Evolutionary conservation across 805 yeast genomes (phyloP).

Genomic region (Ogataea wickerhamii): DNA sequence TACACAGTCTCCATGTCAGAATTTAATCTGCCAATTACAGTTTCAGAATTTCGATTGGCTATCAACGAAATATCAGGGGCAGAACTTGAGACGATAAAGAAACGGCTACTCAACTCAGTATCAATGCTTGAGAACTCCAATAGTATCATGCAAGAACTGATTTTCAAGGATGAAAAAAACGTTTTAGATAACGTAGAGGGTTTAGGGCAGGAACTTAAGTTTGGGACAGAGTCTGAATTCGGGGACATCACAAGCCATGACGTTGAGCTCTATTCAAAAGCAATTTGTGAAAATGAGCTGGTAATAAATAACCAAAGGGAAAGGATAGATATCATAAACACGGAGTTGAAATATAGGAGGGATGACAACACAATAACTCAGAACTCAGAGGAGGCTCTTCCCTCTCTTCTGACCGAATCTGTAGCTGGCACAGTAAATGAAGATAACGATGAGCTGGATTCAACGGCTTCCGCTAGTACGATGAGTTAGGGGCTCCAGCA

Average conservation of each 20-base stretch:
- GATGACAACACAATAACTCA: neutral
- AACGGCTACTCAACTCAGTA: conserved; percentile 40
- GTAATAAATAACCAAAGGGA: conserved; percentile 51
- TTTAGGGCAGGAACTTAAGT: conserved; percentile 36
- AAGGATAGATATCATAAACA: conserved; percentile 42
- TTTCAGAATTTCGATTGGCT: conserved; percentile 29
- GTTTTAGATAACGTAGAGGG: conserved; percentile 7
- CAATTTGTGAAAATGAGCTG: conserved; percentile 51
- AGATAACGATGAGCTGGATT: conserved; percentile 36
- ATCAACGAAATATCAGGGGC: conserved; percentile 40
- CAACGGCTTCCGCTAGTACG: conserved; percentile 35
- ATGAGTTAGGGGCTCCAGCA: too few relatives aligned
- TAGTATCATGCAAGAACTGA: conserved; percentile 33
- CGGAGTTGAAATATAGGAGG: conserved; percentile 47
- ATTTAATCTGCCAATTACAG: conserved; percentile 24
- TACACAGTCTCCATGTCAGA: neutral
- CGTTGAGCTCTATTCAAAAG: conserved; percentile 47
- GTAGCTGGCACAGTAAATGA: conserved; percentile 25
- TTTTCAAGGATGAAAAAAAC: neutral
- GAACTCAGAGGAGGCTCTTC: too few relatives aligned
- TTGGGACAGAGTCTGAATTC: conserved; percentile 28
- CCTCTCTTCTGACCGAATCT: too few relatives aligned
- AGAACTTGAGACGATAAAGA: conserved; percentile 33
- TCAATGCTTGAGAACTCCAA: conserved; percentile 51
- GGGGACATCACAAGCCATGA: conserved; percentile 36